Base-by-base conservation (phyloP, 805 yeast genomes). In the Candida piceae region DNA sequence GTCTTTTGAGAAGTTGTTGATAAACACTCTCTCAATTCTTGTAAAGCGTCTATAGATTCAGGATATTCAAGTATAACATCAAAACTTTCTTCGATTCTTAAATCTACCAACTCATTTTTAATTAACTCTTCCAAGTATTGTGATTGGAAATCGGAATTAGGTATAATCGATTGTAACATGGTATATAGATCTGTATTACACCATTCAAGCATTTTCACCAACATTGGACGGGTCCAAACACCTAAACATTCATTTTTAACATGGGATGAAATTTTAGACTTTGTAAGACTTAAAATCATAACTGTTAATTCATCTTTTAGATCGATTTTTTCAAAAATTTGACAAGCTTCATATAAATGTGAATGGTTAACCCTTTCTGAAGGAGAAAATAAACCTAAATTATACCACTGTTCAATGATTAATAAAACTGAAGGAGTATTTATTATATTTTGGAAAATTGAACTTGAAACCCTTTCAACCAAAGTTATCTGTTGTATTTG, bases 1-100 rank as follows among this genome's bases (percentile, higher is more conserved):
- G 74, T 57, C 39, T 88, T 60, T 38, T 80, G 83, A 18, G 55
- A 51, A 1, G 67, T 61, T 2, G 69, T 65, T 22, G 52, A 60
- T 31, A 83, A 49, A 41, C 84, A 77, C 22, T 55, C 57, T 39
- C 73, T 69, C 16, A 85, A 55, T 45, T 86, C 95, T 19, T 60
- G 54, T 11, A 86, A 58, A 0, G 84, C 80, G 4, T 66, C 58
- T 9, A 52, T 49, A 1, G 85, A 70, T 3, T 52, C 44, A 0
- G 90, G 89, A 42, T 60, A 80, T 24, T 63, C 59, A 1, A 63
- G 43, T 0, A 84, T 74, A 18, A 85, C 70, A 20, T 74, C 75
- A 50, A 69, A 81, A 7, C 81, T 70, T 49, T 84, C 87, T 1
- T 51, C 43, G 1, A 70, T 73, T 40, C 93, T 62, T 28, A 80